A percentile compares a stretch with the other conserved stretches of the same genome.
Conservation (phyloP, 306 rosid genomes). For the Gynostemma pentaphyllum region DNA sequence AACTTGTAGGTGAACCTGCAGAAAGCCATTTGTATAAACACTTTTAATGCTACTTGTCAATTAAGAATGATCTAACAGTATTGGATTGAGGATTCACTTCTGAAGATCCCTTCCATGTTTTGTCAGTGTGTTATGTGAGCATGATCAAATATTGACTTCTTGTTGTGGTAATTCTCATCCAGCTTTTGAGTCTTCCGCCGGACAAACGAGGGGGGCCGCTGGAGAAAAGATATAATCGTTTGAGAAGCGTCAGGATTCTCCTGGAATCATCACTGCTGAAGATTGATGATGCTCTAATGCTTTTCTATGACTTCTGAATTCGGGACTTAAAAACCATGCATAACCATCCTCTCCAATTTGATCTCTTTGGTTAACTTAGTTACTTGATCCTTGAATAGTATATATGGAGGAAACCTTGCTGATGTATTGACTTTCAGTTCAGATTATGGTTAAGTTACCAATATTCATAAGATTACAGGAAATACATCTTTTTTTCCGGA, state of each 20-base stretch:
- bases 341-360: too few relatives aligned
- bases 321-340: not conserved
- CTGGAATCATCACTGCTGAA: conserved; percentile 55
- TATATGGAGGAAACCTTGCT: not conserved
- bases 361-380: too few relatives aligned
- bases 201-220: conserved; percentile 27
- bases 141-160: conserved; percentile 12
- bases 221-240: conserved; percentile 27
- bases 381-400: not conserved
- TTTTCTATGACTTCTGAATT: conserved; percentile 73
- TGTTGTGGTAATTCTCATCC: conserved; percentile 19
- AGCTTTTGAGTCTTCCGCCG: conserved; percentile 34
- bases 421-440: not conserved
- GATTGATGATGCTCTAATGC: conserved; percentile 83
- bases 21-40: not conserved
- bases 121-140: not conserved
- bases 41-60: too few relatives aligned
- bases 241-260: conserved; percentile 18
- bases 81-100: not conserved
- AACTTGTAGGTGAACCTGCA: not conserved
- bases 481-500: not conserved
- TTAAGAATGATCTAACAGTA: not conserved
- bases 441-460: too few relatives aligned
- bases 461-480: not conserved
- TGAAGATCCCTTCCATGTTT: not conserved